Evolutionary conservation across 306 rosid genomes (phyloP), one percentile per base, ranked within the genome.

Genomic region (Oxytropis ochrocephala): DNA sequence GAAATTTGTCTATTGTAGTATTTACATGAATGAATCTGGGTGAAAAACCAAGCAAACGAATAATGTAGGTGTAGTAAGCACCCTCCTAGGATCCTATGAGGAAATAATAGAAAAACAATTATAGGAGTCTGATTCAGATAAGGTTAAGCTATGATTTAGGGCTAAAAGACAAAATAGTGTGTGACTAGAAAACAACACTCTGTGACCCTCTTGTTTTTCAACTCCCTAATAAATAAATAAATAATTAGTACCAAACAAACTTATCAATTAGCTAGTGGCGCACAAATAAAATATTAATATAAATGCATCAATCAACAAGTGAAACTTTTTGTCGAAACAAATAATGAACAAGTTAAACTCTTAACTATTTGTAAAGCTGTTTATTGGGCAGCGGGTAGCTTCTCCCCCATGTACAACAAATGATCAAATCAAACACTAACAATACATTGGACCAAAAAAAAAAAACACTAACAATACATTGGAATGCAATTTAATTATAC

Each of bases 81-180:
- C 39, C 12, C 52, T 46, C 69, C 82, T 77, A 67, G 79, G 82
- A 81, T 77, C 77, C 85, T 56, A 81, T 81, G 80, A 73, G 46
- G 36, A 42, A 41, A 68, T 19, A 30, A 69, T 77, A 62, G 18
- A 81, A 81, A 68, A 77, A 24, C 18, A 42, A 54, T 61, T 64
- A 62, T 63, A 51, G 8, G 42, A 36, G 82, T 46, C 32, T 67
- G 69, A 69, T 61, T 72, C 75, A 60, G 81, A 74, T 63, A 71
- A 80, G 74, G 51, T 70, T 70, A 63, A 11, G 66, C 77, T 63
- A 63, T 64, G 49, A 81, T 63, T 56, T 56, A 73, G 76, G 73
- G 62, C 82, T 54, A 81, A 49, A 53, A 47, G 79, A 73, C 82
- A 77, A 77, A 73, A 21, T 0, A 67, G 6, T 18, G 5, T 18